phyloP scores from a whole-genome alignment of 83 land plant genomes.

The Picea engelmannii region DNA sequence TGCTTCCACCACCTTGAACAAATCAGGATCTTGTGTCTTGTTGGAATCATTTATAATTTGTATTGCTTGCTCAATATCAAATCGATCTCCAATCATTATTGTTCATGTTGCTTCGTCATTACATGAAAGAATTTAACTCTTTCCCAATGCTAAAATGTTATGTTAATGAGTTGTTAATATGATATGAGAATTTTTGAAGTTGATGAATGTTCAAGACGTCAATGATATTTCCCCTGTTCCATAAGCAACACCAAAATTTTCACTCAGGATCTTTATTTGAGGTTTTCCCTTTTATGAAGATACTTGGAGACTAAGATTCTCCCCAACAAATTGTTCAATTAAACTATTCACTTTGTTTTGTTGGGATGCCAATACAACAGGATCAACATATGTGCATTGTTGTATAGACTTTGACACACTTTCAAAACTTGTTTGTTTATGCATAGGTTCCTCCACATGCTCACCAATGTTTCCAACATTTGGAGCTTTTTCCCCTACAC shows the following conservation, averaged over 20 bases:
- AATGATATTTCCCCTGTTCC: neutral
- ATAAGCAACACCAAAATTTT: neutral
- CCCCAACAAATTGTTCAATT: neutral
- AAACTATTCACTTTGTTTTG: neutral
- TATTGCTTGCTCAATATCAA: neutral
- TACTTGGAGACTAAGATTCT: neutral
- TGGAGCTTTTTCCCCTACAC: too few species aligned
- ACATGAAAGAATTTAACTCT: neutral
- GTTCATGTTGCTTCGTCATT: neutral
- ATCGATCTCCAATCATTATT: neutral
- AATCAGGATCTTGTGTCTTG: neutral
- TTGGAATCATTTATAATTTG: neutral
- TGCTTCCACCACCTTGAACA: neutral
- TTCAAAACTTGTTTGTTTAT: too few species aligned
- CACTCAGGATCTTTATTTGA: neutral
- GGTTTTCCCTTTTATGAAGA: neutral
- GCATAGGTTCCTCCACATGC: too few species aligned
- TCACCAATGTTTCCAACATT: too few species aligned
- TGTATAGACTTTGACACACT: too few species aligned
- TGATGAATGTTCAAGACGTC: neutral
- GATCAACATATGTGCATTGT: too few species aligned
- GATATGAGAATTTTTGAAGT: neutral
- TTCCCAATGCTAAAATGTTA: neutral
- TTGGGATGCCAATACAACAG: too few species aligned
- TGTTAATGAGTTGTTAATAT: neutral